phyloP scores from a whole-genome alignment of 1,284 basidiomycete genomes.

The Agroathelia rolfsii region DNA sequence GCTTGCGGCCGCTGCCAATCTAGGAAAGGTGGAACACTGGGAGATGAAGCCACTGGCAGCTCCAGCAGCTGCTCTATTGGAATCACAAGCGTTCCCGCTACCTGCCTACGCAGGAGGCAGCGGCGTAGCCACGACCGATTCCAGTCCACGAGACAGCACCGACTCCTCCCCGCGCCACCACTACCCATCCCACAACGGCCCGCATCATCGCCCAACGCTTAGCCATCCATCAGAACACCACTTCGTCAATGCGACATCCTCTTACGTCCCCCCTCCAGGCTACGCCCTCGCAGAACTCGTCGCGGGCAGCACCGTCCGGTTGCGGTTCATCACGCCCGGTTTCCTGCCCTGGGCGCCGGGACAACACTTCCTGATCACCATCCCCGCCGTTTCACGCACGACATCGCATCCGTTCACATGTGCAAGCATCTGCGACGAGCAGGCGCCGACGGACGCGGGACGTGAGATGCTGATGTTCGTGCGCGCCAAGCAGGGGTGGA shows the following conservation, averaged over 20 bases:
- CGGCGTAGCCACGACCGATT: too few relatives aligned
- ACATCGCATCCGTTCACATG: constrained; percentile 80
- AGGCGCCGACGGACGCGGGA: constrained; percentile 30
- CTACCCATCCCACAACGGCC: too few relatives aligned
- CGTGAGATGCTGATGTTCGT: constrained; percentile 66
- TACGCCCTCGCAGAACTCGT: constrained; percentile 73
- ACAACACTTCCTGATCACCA: constrained; percentile 67
- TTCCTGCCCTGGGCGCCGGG: constrained; percentile 68
- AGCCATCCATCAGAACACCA: not conserved
- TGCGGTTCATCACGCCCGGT: constrained; percentile 57
- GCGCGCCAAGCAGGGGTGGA: constrained; percentile 72
- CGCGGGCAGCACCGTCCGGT: constrained; percentile 67
- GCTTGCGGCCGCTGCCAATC: too few relatives aligned
- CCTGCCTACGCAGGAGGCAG: too few relatives aligned
- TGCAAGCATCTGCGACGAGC: constrained; percentile 55
- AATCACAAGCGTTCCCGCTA: too few relatives aligned
- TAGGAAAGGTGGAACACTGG: too few relatives aligned
- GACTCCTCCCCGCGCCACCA: too few relatives aligned
- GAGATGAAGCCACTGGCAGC: too few relatives aligned
- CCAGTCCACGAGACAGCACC: too few relatives aligned
- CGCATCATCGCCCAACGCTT: not conserved
- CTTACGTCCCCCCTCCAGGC: constrained; percentile 52
- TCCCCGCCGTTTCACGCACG: constrained; percentile 61
- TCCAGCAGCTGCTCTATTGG: too few relatives aligned
- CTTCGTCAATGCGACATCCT: not conserved